phyloP scores from a whole-genome alignment of 306 rosid genomes.

The Heteromeles arbutifolia region DNA sequence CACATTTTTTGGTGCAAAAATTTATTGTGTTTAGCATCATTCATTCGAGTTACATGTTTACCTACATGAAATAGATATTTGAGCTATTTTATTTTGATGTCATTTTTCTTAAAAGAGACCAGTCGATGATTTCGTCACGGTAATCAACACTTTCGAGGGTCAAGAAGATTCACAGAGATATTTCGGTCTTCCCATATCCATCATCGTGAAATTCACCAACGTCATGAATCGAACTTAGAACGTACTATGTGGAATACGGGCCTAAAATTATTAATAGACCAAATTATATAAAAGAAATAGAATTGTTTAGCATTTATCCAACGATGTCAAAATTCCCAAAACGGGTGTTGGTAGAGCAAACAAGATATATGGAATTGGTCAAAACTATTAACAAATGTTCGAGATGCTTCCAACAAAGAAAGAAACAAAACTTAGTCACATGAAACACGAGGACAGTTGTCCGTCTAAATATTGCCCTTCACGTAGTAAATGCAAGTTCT shows the following conservation, averaged over 20 bases:
- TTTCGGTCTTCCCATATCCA: fast-evolving
- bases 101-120: too few species aligned
- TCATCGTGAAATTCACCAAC: too few species aligned
- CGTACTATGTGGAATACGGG: fast-evolving
- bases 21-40: too few species aligned
- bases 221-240: too few species aligned
- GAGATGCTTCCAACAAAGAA: background rate
- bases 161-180: fast-evolving
- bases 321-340: background rate
- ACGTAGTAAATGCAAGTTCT: background rate
- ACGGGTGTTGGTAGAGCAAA: background rate
- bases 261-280: background rate
- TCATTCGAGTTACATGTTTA: too few species aligned
- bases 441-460: background rate
- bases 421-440: constrained; percentile 2
- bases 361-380: background rate
- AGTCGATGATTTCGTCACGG: too few species aligned
- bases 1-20: too few species aligned
- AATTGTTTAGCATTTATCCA: background rate
- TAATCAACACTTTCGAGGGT: fast-evolving
- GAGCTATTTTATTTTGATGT: too few species aligned
- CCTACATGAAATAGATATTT: too few species aligned
- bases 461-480: background rate
- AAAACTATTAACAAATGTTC: background rate
- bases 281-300: background rate